A percentile compares a stretch with the other conserved stretches of the same genome.
These are phyloP conservation scores for Phialophora verrucosa DNA, from an alignment of 2,329 filamentous ascomycete genomes.

Conservation along the genomic window DNA sequence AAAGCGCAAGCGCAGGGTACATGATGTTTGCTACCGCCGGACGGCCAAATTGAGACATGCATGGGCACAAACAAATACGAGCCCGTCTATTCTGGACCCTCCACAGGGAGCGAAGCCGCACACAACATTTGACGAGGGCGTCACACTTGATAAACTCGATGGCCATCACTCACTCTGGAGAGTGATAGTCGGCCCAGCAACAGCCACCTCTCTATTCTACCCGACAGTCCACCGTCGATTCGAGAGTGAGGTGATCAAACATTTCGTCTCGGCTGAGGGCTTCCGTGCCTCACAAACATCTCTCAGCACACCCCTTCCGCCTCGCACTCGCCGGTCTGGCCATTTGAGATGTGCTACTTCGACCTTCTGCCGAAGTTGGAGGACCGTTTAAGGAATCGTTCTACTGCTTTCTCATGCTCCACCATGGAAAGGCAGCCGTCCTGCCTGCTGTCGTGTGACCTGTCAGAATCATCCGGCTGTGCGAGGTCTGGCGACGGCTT, in stretches of 20 bases:
- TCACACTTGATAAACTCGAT: constrained; percentile 7
- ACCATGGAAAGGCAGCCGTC: constrained; percentile 22
- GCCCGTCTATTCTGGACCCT: constrained; percentile 3
- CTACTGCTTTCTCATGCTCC: constrained; percentile 15
- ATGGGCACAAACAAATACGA: constrained; percentile 30
- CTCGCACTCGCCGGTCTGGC: background rate
- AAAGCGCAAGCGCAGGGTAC: constrained; percentile 11
- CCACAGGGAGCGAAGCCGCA: background rate
- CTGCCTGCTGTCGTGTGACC: constrained; percentile 28
- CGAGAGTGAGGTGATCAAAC: constrained; percentile 7
- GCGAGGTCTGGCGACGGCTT: constrained; percentile 15
- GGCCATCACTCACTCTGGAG: background rate
- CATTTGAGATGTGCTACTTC: constrained; percentile 15
- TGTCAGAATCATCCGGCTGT: constrained; percentile 32
- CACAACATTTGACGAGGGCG: background rate
- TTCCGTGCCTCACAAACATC: constrained; percentile 11
- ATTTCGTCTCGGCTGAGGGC: background rate
- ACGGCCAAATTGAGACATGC: constrained; percentile 22
- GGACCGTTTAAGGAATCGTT: constrained; percentile 13
- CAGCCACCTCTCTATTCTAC: background rate
- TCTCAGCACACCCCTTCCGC: background rate
- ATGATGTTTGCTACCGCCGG: constrained; percentile 31
- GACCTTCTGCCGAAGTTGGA: constrained; percentile 16
- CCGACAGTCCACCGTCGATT: background rate
- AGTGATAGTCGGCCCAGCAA: constrained; percentile 9